phyloP scores from a whole-genome alignment of 1,284 basidiomycete species.

The Stereum hirsutum region DNA sequence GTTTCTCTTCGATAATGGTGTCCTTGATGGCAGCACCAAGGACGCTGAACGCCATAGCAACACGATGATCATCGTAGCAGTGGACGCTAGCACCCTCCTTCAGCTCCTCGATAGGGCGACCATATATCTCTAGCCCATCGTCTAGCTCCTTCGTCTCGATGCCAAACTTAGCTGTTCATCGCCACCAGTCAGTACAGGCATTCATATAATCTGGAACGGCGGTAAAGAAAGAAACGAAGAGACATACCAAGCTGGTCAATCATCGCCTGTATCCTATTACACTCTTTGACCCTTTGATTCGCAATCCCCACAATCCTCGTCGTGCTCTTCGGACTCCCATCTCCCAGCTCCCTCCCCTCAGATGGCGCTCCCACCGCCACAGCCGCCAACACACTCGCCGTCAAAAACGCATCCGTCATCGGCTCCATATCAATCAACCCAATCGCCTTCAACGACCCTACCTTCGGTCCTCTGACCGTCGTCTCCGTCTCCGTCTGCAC shows the following conservation, averaged over 20 bases:
- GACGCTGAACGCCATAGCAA: conserved; percentile 97
- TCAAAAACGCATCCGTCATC: conserved; percentile 99
- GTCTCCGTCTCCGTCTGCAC: conserved; percentile 84
- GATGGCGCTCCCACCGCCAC: conserved; percentile 56
- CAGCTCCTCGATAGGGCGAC: conserved; percentile 57
- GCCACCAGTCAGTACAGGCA: conserved; percentile 6
- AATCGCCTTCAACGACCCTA: conserved; percentile 75
- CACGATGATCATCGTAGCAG: conserved; percentile 98
- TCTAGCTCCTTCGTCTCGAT: conserved; percentile 88
- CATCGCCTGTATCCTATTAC: conserved; percentile 96
- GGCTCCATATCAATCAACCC: conserved; percentile 95
- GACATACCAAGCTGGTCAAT: conserved; percentile 79
- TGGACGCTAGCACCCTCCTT: conserved; percentile 71
- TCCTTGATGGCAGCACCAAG: conserved; percentile 68
- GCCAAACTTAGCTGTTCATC: conserved; percentile 83
- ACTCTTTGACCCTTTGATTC: conserved; percentile 98
- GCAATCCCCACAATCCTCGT: conserved; percentile 93
- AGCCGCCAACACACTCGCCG: conserved; percentile 86
- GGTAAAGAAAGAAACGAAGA: neutral
- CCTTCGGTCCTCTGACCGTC: conserved; percentile 86
- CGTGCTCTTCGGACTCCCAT: conserved; percentile 28
- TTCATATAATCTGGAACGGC: too few relatives aligned
- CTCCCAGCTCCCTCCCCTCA: conserved; percentile 22
- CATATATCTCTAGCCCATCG: conserved; percentile 89
- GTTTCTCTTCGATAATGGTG: conserved; percentile 89